These are phyloP conservation scores for Talaromyces sp. DNA, from an alignment of 2,329 filamentous ascomycete species.

Conservation along the genomic window DNA sequence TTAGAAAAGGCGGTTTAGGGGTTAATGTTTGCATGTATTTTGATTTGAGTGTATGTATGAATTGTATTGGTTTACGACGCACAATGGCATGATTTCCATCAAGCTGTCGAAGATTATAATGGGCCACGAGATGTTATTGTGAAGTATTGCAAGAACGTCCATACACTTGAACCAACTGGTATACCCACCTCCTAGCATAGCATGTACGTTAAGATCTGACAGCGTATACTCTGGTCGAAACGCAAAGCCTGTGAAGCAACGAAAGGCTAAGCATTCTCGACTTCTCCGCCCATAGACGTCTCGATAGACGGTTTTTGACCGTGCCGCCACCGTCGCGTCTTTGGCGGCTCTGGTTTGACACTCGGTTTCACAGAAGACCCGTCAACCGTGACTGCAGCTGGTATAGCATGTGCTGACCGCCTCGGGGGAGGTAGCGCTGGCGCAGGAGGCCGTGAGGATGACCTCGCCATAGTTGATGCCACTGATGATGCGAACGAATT, in stretches of 20 bases:
- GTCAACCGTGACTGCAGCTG: conserved; percentile 2
- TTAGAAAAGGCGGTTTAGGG: background rate
- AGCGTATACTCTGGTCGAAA: background rate
- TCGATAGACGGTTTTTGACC: conserved; percentile 20
- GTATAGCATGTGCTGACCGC: conserved; percentile 21
- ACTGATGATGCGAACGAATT: conserved; percentile 6
- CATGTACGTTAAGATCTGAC: background rate
- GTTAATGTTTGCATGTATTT: background rate
- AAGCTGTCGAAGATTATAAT: background rate
- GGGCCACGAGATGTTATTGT: background rate
- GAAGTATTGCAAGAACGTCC: background rate
- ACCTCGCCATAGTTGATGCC: conserved; percentile 21
- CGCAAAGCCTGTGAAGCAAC: background rate
- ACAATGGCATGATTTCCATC: background rate
- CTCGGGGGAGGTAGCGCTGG: conserved; percentile 37
- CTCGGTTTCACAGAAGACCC: conserved; percentile 1
- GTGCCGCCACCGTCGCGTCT: conserved; percentile 36
- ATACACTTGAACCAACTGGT: background rate
- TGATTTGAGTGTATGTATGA: background rate
- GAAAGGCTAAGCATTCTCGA: background rate
- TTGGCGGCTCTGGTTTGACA: conserved; percentile 33
- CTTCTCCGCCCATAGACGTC: background rate
- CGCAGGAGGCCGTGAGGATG: conserved; percentile 29
- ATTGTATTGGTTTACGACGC: background rate
- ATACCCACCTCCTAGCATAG: background rate